Evolutionary conservation across 306 rosid species (phyloP), one percentile per base, ranked within the genome.

Genomic region (Malus orientalis): DNA sequence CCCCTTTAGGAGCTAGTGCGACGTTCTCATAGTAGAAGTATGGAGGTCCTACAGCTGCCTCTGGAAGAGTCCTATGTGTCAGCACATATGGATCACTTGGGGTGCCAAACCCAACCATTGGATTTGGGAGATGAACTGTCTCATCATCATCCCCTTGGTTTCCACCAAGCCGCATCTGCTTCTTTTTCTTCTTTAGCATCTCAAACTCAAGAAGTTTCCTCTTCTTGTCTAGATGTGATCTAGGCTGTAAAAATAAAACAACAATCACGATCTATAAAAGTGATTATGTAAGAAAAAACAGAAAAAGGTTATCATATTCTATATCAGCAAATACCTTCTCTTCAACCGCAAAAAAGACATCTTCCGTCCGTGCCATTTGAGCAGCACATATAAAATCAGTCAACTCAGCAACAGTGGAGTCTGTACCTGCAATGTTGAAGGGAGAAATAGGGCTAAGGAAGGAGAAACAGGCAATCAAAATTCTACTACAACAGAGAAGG

Each of bases 1-100:
- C 98, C 20, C 99, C 98, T 80, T 89, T 96, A 0, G 99, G 99
- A 58, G 99, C 93, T 27, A 92, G 86, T 3, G 99, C 99, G 44
- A 96, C 99, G 9, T 96, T 96, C 84, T 96, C 99, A n/a, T 90
- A 96, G 47, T 96, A 96, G 72, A 96, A 96, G 76, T 86, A 96
- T 2, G 99, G 99, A 12, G 99, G 96, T 11, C 99, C 97, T 23
- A 47, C 65, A n/a, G 93, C 97, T 57, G 83, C 87, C 27, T 86
- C 90, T 10, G 99, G 96, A 55, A 96, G 78, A n/a, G 16, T 82
- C 78, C 99, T 83, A 9, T 22, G 67, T 15, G 82, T 75, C 16
- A 58, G 58, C 27, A 49, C 70, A 54, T 13, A 47, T 16, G 88
- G 47, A 6, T 96, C 98, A 5, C 79, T 79, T 49, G 99, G 99